Evolutionary conservation across 805 yeast genomes (phyloP).

Genomic region (Candida yuanshanica): DNA sequence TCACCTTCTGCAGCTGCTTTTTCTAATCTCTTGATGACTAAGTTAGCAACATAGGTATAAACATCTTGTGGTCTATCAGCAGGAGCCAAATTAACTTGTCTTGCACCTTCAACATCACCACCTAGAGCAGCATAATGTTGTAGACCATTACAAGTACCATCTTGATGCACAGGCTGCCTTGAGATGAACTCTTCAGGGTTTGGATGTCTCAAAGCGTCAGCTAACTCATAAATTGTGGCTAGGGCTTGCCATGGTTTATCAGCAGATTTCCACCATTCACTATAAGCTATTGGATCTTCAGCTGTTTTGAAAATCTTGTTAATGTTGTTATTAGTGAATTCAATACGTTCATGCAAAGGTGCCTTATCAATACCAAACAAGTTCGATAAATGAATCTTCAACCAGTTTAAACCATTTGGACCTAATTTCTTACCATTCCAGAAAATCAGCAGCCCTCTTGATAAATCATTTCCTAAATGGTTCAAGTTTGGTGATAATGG

Average conservation of each 20-base stretch:
- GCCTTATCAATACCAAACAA: slow-evolving; percentile 72
- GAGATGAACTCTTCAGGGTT: slow-evolving; percentile 65
- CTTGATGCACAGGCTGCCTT: slow-evolving; percentile 78
- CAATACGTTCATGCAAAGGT: slow-evolving; percentile 56
- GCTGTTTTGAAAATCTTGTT: slow-evolving; percentile 54
- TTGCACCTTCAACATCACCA: slow-evolving; percentile 80
- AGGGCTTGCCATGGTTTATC: slow-evolving; percentile 84
- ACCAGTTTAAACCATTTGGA: slow-evolving; percentile 59
- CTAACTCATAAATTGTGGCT: slow-evolving; percentile 62
- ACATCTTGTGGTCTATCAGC: slow-evolving; percentile 74
- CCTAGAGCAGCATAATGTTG: slow-evolving; percentile 87
- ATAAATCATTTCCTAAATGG: slow-evolving; percentile 74
- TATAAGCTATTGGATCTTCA: slow-evolving; percentile 49
- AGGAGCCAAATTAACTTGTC: slow-evolving; percentile 70
- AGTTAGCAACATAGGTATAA: slow-evolving; percentile 60
- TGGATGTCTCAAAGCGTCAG: slow-evolving; percentile 51
- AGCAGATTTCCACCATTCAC: slow-evolving; percentile 65
- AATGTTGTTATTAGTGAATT: slow-evolving; percentile 52
- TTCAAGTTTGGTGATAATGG: slow-evolving; percentile 78
- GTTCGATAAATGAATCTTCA: slow-evolving; percentile 71
- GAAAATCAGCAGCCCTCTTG: slow-evolving; percentile 63
- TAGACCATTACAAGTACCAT: slow-evolving; percentile 82
- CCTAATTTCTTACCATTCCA: slow-evolving; percentile 77
- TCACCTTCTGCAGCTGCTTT: slow-evolving; percentile 49
- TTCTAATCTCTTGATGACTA: slow-evolving; percentile 52